Conservation (phyloP, 257 asterid species). For the Capsicum chinense region DNA sequence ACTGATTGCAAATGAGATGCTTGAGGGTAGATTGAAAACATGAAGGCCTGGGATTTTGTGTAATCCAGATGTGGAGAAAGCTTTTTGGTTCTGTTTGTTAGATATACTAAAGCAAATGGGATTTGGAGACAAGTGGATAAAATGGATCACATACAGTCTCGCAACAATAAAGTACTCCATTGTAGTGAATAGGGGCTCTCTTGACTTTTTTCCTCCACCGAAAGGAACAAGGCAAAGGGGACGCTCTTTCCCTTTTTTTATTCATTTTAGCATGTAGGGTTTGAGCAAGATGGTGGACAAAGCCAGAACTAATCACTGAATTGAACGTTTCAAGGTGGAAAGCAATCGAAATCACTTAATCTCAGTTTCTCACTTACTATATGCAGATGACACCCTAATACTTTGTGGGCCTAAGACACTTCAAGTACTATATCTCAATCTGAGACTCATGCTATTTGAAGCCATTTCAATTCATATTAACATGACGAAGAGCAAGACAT, state of each 20-base stretch:
- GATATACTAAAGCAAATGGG: not conserved
- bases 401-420: not conserved
- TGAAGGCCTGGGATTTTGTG: not conserved
- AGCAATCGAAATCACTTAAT: not conserved
- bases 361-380: not conserved
- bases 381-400: not conserved
- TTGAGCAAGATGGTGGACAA: not conserved
- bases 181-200: not conserved
- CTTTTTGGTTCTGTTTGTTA: not conserved
- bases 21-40: not conserved
- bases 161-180: not conserved
- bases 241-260: not conserved
- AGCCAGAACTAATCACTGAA: not conserved
- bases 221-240: not conserved
- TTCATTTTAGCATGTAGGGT: not conserved
- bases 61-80: not conserved
- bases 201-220: not conserved
- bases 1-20: constrained; percentile 1
- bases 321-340: not conserved
- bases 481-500: not conserved
- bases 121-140: not conserved
- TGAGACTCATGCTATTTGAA: not conserved
- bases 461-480: not conserved
- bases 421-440: not conserved
- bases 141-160: constrained; percentile 12